Percentiles rank a stretch among this genome's conserved stretches.
phyloP scores from a whole-genome alignment of 1,284 basidiomycete species.

The Ceratobasidium sp. region DNA sequence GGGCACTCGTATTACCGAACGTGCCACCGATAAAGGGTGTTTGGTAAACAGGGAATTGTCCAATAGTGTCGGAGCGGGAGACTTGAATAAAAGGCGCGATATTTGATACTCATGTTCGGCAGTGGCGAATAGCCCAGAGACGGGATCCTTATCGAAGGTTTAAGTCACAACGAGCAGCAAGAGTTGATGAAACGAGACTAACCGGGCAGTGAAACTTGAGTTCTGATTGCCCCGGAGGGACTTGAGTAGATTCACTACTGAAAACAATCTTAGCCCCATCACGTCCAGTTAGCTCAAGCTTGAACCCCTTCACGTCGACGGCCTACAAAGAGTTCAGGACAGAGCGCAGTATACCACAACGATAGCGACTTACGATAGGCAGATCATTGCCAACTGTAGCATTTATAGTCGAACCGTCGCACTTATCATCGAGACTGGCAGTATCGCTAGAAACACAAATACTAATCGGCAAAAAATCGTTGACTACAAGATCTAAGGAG shows the following conservation, averaged over 20 bases:
- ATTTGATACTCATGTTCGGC: conserved; percentile 73
- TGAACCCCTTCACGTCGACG: conserved; percentile 53
- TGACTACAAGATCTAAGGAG: conserved; percentile 70
- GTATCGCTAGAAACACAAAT: conserved; percentile 62
- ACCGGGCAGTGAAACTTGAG: conserved; percentile 78
- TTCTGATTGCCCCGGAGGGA: conserved; percentile 66
- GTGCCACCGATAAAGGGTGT: conserved; percentile 7
- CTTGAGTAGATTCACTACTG: conserved; percentile 9
- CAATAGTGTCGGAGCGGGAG: background rate
- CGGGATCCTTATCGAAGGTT: conserved; percentile 66
- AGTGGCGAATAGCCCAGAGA: conserved; percentile 71
- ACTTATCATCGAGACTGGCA: conserved; percentile 65
- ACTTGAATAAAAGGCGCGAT: conserved; percentile 69
- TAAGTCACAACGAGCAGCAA: background rate
- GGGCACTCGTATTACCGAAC: conserved; percentile 65
- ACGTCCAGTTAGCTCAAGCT: conserved; percentile 56
- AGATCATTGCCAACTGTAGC: conserved; percentile 72
- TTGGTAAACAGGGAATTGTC: background rate
- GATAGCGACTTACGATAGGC: conserved; percentile 82
- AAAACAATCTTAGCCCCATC: conserved; percentile 26
- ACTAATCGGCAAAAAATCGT: conserved; percentile 76
- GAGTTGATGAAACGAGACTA: conserved; percentile 53
- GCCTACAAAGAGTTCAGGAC: conserved; percentile 50
- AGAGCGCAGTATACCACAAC: no score
- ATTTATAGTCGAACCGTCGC: conserved; percentile 75